A percentile compares a stretch with the other conserved stretches of the same genome.
Conservation (phyloP, 108 stramenopile genomes). For the Phaeodactylum tricornutum region DNA sequence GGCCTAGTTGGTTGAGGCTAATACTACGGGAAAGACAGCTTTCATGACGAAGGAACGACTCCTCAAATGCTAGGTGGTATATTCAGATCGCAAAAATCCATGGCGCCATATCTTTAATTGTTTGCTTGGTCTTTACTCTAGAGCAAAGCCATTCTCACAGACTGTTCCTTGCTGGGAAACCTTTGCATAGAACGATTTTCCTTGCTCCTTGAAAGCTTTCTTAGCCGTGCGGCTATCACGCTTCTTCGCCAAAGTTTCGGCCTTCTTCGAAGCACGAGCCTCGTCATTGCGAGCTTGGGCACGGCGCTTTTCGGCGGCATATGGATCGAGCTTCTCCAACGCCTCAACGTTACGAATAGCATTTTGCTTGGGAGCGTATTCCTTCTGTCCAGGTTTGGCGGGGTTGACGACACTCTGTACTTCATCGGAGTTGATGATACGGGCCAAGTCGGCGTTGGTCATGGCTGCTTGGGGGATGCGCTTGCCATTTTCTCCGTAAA, state of each 20-base stretch:
- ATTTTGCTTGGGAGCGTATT: conserved; percentile 88
- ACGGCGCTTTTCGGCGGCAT: conserved; percentile 80
- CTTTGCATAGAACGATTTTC: conserved; percentile 66
- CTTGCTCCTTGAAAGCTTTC: conserved; percentile 67
- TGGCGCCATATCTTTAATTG: no score
- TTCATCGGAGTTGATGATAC: conserved; percentile 97
- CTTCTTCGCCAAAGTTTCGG: conserved; percentile 39
- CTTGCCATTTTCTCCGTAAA: conserved; percentile 88
- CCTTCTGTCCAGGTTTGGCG: conserved; percentile 61
- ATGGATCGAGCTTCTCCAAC: conserved; percentile 88
- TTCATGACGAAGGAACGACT: no score
- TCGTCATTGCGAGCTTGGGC: conserved; percentile 55
- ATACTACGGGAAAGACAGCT: no score
- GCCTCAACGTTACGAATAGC: conserved; percentile 81
- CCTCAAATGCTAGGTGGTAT: no score
- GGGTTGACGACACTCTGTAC: conserved; percentile 92
- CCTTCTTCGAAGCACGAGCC: conserved; percentile 57
- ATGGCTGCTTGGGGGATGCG: conserved; percentile 84
- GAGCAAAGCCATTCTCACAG: conserved; percentile 68
- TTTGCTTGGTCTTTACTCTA: conserved; percentile 15
- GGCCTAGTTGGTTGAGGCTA: no score
- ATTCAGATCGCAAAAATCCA: no score
- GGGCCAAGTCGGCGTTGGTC: conserved; percentile 97
- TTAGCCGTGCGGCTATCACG: conserved; percentile 41
- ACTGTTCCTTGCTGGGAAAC: conserved; percentile 77